Evolutionary conservation across 306 rosid genomes (phyloP).

Genomic region (Erythrophleum fordii): DNA sequence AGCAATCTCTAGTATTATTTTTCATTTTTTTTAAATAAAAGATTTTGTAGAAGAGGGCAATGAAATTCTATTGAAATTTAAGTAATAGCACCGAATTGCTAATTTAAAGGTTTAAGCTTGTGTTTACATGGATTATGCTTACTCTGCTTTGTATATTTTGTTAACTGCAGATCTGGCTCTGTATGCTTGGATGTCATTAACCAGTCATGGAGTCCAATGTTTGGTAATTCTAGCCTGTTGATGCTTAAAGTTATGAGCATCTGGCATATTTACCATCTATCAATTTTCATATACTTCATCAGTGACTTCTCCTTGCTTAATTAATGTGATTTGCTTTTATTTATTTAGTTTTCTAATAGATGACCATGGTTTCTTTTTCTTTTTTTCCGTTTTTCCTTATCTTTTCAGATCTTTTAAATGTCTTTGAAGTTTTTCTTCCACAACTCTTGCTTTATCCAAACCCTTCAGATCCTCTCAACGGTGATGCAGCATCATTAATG

Average conservation of each 20-base stretch:
- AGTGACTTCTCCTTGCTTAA: not conserved
- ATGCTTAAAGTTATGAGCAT: constrained; percentile 29
- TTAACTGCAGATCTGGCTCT: constrained; percentile 89
- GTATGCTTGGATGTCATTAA: constrained; percentile 98
- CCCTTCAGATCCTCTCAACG: constrained; percentile 96
- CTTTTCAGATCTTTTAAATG: constrained; percentile 84
- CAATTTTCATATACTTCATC: not conserved
- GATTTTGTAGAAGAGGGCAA: constrained; percentile 7
- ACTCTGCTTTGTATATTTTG: constrained; percentile 39
- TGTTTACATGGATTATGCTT: constrained; percentile 40
- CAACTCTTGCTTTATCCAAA: constrained; percentile 96
- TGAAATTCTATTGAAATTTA: constrained; percentile 16
- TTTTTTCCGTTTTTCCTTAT: no score
- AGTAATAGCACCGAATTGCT: constrained; percentile 28
- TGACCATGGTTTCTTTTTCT: constrained; percentile 45
- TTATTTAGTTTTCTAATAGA: constrained; percentile 13
- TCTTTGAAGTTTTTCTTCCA: constrained; percentile 97
- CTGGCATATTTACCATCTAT: constrained; percentile 9
- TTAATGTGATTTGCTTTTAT: constrained; percentile 14
- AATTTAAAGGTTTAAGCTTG: constrained; percentile 22
- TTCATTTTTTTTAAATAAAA: not conserved
- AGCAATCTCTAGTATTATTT: constrained; percentile 16
- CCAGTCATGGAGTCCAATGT: constrained; percentile 99
- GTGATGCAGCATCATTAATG: constrained; percentile 97
- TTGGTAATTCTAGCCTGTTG: constrained; percentile 63